Percentiles rank a stretch among this genome's conserved stretches.
These are phyloP conservation scores for Patellaria atrata DNA, from an alignment of 495 filamentous ascomycete species.

Conservation along the genomic window DNA sequence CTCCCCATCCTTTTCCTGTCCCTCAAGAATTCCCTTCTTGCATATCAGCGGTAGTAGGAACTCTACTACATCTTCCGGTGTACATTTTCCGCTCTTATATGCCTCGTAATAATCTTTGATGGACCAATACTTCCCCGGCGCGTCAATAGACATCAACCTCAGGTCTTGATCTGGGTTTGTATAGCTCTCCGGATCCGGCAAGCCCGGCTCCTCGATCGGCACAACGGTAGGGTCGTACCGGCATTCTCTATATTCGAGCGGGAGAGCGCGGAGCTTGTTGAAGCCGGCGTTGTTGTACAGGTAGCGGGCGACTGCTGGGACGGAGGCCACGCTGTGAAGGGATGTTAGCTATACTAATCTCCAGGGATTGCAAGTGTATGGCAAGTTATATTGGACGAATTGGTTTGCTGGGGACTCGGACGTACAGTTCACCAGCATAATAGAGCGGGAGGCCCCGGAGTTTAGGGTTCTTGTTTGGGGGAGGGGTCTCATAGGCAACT, in stretches of 20 bases:
- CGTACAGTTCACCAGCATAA: slow-evolving; percentile 19
- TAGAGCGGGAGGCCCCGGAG: slow-evolving; percentile 18
- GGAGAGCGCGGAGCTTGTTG: slow-evolving; percentile 39
- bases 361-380: background rate
- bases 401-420: background rate
- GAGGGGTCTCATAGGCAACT: slow-evolving; percentile 17
- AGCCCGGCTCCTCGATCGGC: slow-evolving; percentile 36
- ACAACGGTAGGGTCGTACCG: slow-evolving; percentile 79
- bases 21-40: too few species aligned
- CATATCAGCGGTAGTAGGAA: slow-evolving; percentile 53
- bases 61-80: slow-evolving; percentile 56
- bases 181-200: slow-evolving; percentile 6
- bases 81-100: slow-evolving; percentile 52
- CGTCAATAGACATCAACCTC: slow-evolving; percentile 16
- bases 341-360: slow-evolving; percentile 1
- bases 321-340: slow-evolving; percentile 39
- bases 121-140: slow-evolving; percentile 37
- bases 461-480: slow-evolving; percentile 19
- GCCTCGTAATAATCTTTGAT: slow-evolving; percentile 62
- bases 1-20: too few species aligned
- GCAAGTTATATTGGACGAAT: background rate
- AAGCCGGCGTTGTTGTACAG: slow-evolving; percentile 73
- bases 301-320: slow-evolving; percentile 40
- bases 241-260: slow-evolving; percentile 43
- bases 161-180: slow-evolving; percentile 13